Percentiles rank a stretch among this genome's conserved stretches.
These are phyloP conservation scores for Boletus bicolor DNA, from an alignment of 768 basidiomycete species.

Conservation along the genomic window DNA sequence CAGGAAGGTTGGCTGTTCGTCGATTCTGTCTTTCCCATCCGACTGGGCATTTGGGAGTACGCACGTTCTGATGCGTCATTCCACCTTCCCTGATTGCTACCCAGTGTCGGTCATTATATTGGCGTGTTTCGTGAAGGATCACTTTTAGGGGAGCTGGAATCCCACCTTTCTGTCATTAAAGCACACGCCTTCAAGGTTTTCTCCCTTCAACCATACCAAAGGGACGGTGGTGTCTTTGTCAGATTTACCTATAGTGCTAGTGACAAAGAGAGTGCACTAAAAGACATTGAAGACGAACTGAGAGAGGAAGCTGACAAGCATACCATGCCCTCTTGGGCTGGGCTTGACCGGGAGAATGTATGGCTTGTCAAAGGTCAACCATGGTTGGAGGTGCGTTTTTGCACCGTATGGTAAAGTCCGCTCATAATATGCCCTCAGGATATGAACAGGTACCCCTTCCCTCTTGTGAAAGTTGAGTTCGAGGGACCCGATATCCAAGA, in stretches of 20 bases:
- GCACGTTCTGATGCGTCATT: conserved; percentile 24
- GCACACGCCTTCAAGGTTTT: conserved; percentile 59
- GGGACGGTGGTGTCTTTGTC: conserved; percentile 87
- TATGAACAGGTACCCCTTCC: conserved; percentile 79
- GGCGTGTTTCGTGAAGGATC: conserved; percentile 57
- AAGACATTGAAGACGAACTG: conserved; percentile 48
- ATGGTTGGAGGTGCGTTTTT: conserved; percentile 68
- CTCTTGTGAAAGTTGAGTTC: conserved; percentile 72
- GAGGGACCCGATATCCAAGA: conserved; percentile 87
- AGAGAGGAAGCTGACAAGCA: conserved; percentile 41
- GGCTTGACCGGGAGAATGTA: conserved; percentile 46
- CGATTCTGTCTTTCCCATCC: conserved; percentile 76
- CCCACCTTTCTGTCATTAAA: conserved; percentile 50
- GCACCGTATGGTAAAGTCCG: not conserved
- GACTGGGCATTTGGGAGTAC: conserved; percentile 71
- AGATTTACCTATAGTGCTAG: conserved; percentile 55
- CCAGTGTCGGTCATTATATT: conserved; percentile 61
- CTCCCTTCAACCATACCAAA: conserved; percentile 60
- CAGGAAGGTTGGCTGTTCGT: conserved; percentile 64
- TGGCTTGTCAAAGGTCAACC: conserved; percentile 79
- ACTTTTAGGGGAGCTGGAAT: conserved; percentile 48
- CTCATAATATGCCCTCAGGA: conserved; percentile 49
- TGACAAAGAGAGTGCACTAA: conserved; percentile 39
- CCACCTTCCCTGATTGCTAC: conserved; percentile 3
- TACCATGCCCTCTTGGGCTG: conserved; percentile 63